Base-by-base conservation (phyloP, 1,139 yeast species). In the Scheffersomyces titani region DNA sequence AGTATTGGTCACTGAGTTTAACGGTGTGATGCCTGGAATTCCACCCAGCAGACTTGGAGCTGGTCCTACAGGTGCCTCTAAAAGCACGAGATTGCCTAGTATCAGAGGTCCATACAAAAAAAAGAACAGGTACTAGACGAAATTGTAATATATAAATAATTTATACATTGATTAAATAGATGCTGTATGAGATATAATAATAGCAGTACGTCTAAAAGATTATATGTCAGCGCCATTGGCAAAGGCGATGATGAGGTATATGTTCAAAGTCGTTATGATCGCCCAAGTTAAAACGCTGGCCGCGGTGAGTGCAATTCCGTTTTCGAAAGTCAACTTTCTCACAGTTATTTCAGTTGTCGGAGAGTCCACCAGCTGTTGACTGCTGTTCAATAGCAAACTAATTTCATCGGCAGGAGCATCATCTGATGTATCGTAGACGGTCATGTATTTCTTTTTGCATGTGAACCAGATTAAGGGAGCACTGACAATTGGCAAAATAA, bases 391-490 rank as follows among this genome's bases (percentile, higher is more conserved):
- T 24, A 63, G 54, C 49, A 63, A 60, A 11, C 59, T 54, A 2
- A 62, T 20, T 19, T 57, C 52, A 47, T 64, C 67, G 21, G 49
- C 53, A 9, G 55, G 19, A 20, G 20, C 22, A 3, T 19, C 20
- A 13, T 22, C 44, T 11, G 53, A 49, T 1, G 71, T 62, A 55
- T 74, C 77, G 49, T 72, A 69, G 11, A 87, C 90, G 3, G 83
- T 79, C 89, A 85, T 86, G 58, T 82, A 85, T 59, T 84, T 76
- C 64, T 83, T 85, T 48, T 76, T 78, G 60, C 90, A 84, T 1
- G 96, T 90, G 69, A 90, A 86, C 68, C 85, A 90, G 54, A 90
- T 85, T 69, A 90, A 76, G 4, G 96, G 96, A 1, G 93, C 92
- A 16, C 90, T 85, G 49, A 90, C 75, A 58, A 90, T 85, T 3